Base-by-base conservation (phyloP, 208 protist genomes). In the Polymyxa betae region DNA sequence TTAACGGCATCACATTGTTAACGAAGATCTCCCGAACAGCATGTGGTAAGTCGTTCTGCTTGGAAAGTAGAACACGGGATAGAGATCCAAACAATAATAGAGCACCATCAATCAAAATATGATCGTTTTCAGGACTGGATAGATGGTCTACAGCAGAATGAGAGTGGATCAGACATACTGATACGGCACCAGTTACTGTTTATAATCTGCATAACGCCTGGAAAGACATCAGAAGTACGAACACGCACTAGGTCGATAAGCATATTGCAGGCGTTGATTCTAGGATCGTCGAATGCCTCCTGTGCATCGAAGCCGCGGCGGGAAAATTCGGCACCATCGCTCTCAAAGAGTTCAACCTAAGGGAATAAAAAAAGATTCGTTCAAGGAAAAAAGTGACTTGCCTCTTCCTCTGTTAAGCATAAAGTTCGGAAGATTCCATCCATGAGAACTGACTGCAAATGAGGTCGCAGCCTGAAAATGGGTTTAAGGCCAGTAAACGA, bases 261-360 rank as follows among this genome's bases (percentile, higher is more conserved):
- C 35, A 82, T 5, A 43, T 82, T 82, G n/a, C 35, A 35, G 72
- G 72, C 72, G 72, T 82, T 82, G 72, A 82, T 82, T 5, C 35
- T 5, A 35, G 72, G 72, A 43, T 82, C 72, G 72, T 82, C 72
- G 72, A 82, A 82, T n/a, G 72, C 40, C n/a, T 82, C 72, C 5
- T 5, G 12, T 5, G 72, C 72, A 43, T 35, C 72, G 24, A 60
- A 24, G 24, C 49, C 49, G 24, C 49, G 49, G 12, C 72, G 72
- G 12, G 72, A 5, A n/a, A 82, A 82, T 43, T 82, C 72, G 72
- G 72, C 72, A 12, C 72, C 72, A 43, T 82, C 72, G 16, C 12
- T n/a, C 16, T 5, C 72, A n/a, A 82, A 82, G 16, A 82, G n/a
- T 35, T 35, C 72, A 5, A 82, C 72, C 72, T 82, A n/a, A n/a